Percentiles rank a stretch among this genome's conserved stretches.
Conservation (phyloP, 306 rosid species). For the Biancaea sappan region DNA sequence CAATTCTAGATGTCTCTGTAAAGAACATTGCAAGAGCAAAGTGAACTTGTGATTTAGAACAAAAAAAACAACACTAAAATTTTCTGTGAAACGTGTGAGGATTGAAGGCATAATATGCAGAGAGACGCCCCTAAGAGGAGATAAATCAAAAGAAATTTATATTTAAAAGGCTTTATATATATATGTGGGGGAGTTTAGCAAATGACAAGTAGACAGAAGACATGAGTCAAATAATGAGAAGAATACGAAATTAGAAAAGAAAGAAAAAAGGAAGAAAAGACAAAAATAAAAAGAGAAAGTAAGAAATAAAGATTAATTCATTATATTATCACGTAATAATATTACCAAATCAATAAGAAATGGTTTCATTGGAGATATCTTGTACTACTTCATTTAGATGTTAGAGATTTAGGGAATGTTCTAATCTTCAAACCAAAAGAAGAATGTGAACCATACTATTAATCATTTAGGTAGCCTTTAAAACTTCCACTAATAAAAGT, state of each 20-base stretch:
- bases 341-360: background rate
- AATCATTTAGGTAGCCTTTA: background rate
- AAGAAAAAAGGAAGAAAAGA: too few species aligned
- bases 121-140: background rate
- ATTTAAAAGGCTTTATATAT: too few species aligned
- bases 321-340: too few species aligned
- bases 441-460: background rate
- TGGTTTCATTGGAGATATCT: background rate
- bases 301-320: too few species aligned
- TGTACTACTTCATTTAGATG: background rate
- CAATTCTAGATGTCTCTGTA: slow-evolving; percentile 18
- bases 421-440: background rate
- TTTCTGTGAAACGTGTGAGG: background rate
- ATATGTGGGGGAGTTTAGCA: too few species aligned
- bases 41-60: background rate
- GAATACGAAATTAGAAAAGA: too few species aligned
- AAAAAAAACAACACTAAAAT: background rate
- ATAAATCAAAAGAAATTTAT: background rate
- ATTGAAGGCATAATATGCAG: background rate
- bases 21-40: slow-evolving; percentile 19
- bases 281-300: too few species aligned
- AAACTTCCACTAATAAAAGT: background rate
- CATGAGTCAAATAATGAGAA: too few species aligned
- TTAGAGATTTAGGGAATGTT: background rate
- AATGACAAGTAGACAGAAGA: too few species aligned